These are phyloP conservation scores for Apiospora koreana DNA, from an alignment of 2,329 filamentous ascomycete species.

Conservation along the genomic window DNA sequence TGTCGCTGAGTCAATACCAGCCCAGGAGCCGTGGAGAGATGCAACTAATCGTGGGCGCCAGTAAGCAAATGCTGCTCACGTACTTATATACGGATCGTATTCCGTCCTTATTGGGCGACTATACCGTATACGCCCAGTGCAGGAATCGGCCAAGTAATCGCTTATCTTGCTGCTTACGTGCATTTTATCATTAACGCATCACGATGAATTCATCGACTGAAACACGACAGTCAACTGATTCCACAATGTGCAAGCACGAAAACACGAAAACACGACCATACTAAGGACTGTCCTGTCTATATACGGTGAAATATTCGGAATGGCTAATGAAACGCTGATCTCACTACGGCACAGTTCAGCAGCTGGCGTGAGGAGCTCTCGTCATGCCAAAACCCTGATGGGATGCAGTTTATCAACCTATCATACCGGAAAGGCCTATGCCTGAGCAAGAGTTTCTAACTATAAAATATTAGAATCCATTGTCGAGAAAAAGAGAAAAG, in stretches of 20 bases:
- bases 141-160: background rate
- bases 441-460: too few relatives aligned
- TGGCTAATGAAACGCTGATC: background rate
- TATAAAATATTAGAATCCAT: too few relatives aligned
- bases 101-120: background rate
- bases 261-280: too few relatives aligned
- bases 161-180: background rate
- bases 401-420: too few relatives aligned
- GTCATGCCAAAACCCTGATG: too few relatives aligned
- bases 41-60: background rate
- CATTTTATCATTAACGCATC: background rate
- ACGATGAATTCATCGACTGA: background rate
- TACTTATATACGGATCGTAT: background rate
- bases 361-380: background rate
- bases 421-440: too few relatives aligned
- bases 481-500: too few relatives aligned
- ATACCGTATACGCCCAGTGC: background rate
- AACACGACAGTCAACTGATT: background rate
- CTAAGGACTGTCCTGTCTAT: background rate
- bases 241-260: background rate
- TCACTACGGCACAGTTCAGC: background rate
- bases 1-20: background rate
- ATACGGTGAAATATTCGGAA: too few relatives aligned
- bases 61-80: background rate
- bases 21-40: background rate